A percentile compares a stretch with the other conserved stretches of the same genome.
phyloP scores from a whole-genome alignment of 2,329 filamentous ascomycete species.

The Claviceps capensis region DNA sequence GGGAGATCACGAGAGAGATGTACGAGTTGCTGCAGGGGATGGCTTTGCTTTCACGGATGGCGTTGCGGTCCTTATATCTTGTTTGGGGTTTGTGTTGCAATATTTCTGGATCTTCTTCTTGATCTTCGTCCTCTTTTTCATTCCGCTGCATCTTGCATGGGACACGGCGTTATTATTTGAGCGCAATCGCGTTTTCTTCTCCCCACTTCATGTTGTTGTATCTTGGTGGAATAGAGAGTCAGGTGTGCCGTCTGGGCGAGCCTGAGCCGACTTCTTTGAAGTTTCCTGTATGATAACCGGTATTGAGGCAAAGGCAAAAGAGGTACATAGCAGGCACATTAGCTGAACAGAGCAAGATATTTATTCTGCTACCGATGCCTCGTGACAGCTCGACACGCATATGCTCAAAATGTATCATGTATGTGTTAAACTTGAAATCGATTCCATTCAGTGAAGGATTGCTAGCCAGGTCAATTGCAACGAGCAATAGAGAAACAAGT shows the following conservation, averaged over 20 bases:
- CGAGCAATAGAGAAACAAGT: too few relatives aligned
- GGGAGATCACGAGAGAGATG: background rate
- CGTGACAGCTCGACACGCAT: too few relatives aligned
- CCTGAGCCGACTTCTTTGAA: background rate
- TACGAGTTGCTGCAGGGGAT: background rate
- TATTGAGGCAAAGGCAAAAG: too few relatives aligned
- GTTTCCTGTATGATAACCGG: background rate
- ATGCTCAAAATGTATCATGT: too few relatives aligned
- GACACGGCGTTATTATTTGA: background rate
- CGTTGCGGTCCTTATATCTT: background rate
- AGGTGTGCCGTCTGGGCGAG: background rate
- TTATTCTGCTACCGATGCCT: too few relatives aligned
- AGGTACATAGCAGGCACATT: too few relatives aligned
- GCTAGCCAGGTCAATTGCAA: too few relatives aligned
- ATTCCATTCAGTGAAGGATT: too few relatives aligned
- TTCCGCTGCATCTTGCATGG: background rate
- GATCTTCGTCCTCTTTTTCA: too few relatives aligned
- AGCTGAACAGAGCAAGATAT: too few relatives aligned
- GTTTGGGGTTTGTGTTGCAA: too few relatives aligned
- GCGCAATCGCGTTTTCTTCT: background rate
- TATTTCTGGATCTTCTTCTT: background rate
- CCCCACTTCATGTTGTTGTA: background rate
- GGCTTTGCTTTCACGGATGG: background rate
- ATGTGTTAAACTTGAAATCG: too few relatives aligned
- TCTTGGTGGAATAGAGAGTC: background rate